Base-by-base conservation (phyloP, 140 eudicot species). In the Cichorium intybus region DNA sequence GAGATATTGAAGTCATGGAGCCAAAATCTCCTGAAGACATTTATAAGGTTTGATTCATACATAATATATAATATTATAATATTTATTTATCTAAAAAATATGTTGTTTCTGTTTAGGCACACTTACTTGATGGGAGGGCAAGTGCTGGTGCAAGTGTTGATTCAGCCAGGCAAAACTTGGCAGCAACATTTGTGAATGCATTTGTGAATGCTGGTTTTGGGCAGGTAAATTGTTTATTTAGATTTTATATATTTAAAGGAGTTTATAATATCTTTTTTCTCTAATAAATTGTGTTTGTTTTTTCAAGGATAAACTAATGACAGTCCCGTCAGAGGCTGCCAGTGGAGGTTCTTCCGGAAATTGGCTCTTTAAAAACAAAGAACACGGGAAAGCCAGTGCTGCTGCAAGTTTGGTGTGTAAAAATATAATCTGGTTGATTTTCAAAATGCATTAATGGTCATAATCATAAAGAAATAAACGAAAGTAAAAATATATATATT, bases 131-230 rank as follows among this genome's bases (percentile, higher is more conserved):
- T 72, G 99, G 99, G 10, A 90, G 99, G 18, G 97, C 95, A 64
- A 89, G 95, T 76, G 85, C 94, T 69, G 87, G 95, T 59, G 94
- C 90, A 48, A 86, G 87, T 59, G 95, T 94, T 61, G 97, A 94
- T 84, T 94, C 97, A 18, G 99, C 99, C 33, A 82, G 95, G 57
- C 99, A 89, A 82, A 94, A 94, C 53, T 64, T 94, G 79, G 95
- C 97, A 5, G 97, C 97, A 5, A 94, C 99, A 12, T 94, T 94
- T 74, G 97, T 89, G n/a, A 94, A 94, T 75, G 99, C 95, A 7
- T 94, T 94, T 73, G 99, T 94, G 49, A 94, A 94, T 89, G 99
- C 97, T 65, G 99, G 99, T 16, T 94, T 94, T 75, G 97, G 97
- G 55, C 97, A 89, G 94, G 99, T 94, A 73, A 46, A 62, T 29